phyloP scores from a whole-genome alignment of 768 basidiomycete species.

The Mycena galopus region DNA sequence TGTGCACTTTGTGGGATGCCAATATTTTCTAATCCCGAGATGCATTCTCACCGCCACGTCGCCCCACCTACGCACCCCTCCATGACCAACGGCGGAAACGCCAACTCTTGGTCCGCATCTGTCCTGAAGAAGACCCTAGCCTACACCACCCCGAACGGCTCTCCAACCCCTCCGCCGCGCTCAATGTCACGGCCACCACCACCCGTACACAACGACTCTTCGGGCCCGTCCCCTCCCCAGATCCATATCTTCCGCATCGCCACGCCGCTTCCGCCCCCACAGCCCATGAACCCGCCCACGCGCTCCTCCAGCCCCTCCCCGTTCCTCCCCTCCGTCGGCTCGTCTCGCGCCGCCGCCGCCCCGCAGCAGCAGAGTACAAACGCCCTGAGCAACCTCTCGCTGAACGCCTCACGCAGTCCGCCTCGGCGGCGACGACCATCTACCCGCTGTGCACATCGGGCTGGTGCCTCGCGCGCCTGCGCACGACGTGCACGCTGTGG shows the following conservation, averaged over 20 bases:
- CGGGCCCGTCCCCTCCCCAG: conserved; percentile 54
- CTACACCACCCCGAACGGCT: conserved; percentile 42
- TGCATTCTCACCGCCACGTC: conserved; percentile 40
- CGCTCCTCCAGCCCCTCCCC: conserved; percentile 44
- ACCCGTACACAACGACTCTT: conserved; percentile 24
- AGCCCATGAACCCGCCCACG: conserved; percentile 35
- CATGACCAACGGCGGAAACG: conserved; percentile 46
- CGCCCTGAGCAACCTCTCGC: conserved; percentile 50
- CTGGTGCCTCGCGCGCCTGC: conserved; percentile 89
- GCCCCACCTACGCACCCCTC: conserved; percentile 52
- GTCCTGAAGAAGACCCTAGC: conserved; percentile 68
- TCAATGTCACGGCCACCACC: conserved; percentile 42
- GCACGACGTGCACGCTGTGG: conserved; percentile 93
- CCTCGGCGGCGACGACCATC: conserved; percentile 55
- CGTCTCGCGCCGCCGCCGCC: conserved; percentile 40
- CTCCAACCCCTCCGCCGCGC: conserved; percentile 49
- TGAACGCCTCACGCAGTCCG: conserved; percentile 46
- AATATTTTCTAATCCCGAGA: conserved; percentile 58
- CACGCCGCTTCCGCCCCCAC: conserved; percentile 48
- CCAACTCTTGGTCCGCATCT: conserved; percentile 65
- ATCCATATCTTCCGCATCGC: conserved; percentile 80
- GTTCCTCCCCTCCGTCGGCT: conserved; percentile 42
- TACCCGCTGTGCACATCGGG: conserved; percentile 87
- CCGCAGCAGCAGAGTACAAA: conserved; percentile 38
- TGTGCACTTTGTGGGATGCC: conserved; percentile 86